Conservation (phyloP, 2,329 filamentous ascomycete genomes). For the Fusarium tjaetaba region DNA sequence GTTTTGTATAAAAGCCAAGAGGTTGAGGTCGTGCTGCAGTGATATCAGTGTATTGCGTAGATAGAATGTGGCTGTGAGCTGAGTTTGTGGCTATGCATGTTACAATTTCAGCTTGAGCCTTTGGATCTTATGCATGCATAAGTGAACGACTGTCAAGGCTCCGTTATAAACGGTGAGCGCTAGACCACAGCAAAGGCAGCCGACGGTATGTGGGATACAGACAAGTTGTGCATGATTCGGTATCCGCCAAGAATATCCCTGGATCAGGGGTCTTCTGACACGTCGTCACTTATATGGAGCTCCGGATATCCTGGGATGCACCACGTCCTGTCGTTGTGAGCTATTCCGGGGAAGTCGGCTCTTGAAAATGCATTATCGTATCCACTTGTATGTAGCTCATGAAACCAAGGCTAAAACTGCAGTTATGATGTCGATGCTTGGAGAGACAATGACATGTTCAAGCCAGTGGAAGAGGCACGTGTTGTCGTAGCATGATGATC, state of each 20-base stretch:
- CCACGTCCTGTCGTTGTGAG: slow-evolving; percentile 5
- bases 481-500: slow-evolving; percentile 4
- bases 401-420: slow-evolving; percentile 6
- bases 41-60: slow-evolving; percentile 9
- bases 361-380: neutral
- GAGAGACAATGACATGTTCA: slow-evolving; percentile 5
- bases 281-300: slow-evolving; percentile 12
- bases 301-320: slow-evolving; percentile 13
- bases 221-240: neutral
- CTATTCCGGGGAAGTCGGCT: slow-evolving; percentile 23
- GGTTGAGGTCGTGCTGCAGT: neutral
- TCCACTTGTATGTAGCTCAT: slow-evolving; percentile 2
- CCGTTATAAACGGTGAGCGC: slow-evolving; percentile 11
- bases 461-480: slow-evolving; percentile 12
- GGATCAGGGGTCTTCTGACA: slow-evolving; percentile 21
- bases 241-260: slow-evolving; percentile 3
- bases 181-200: neutral
- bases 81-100: slow-evolving; percentile 6
- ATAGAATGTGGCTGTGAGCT: slow-evolving; percentile 17
- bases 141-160: neutral
- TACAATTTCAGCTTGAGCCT: neutral
- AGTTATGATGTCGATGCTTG: slow-evolving; percentile 18
- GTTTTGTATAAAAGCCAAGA: slow-evolving; percentile 8
- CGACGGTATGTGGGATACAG: neutral
- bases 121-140: neutral